Conservation (phyloP, 805 yeast species). For the Suhomyces tanzawaensis region DNA sequence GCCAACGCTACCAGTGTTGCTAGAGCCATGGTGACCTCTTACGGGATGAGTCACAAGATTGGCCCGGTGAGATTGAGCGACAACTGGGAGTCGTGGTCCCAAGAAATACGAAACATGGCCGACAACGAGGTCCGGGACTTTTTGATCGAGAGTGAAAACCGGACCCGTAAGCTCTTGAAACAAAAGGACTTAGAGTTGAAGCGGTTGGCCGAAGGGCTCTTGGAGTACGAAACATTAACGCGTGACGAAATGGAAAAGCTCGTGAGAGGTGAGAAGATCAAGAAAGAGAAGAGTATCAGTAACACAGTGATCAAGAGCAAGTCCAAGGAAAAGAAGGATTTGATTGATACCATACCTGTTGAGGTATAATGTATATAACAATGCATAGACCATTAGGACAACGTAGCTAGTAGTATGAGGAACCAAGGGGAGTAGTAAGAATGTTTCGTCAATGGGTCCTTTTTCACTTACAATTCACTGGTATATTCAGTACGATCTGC, state of each 20-base stretch:
- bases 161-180: slow-evolving; percentile 68
- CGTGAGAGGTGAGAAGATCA: slow-evolving; percentile 73
- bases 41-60: slow-evolving; percentile 91
- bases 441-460: too few species aligned
- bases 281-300: slow-evolving; percentile 64
- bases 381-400: neutral
- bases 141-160: slow-evolving; percentile 69
- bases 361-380: slow-evolving; percentile 12
- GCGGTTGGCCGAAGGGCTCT: slow-evolving; percentile 86
- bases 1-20: slow-evolving; percentile 89
- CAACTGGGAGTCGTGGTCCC: slow-evolving; percentile 95
- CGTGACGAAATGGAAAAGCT: slow-evolving; percentile 87
- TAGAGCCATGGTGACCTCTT: slow-evolving; percentile 93
- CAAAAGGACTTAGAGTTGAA: slow-evolving; percentile 69
- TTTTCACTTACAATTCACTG: too few species aligned
- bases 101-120: slow-evolving; percentile 81
- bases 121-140: slow-evolving; percentile 85
- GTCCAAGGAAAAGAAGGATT: slow-evolving; percentile 12
- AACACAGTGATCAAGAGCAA: slow-evolving; percentile 55
- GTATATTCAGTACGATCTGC: too few species aligned
- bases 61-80: slow-evolving; percentile 92
- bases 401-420: neutral
- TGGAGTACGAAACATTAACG: slow-evolving; percentile 93
- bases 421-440: too few species aligned
- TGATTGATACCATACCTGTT: slow-evolving; percentile 17